Evolutionary conservation across 495 filamentous ascomycete genomes (phyloP), one percentile per base, ranked within the genome.

Genomic region (Astrothelium macrocarpum): DNA sequence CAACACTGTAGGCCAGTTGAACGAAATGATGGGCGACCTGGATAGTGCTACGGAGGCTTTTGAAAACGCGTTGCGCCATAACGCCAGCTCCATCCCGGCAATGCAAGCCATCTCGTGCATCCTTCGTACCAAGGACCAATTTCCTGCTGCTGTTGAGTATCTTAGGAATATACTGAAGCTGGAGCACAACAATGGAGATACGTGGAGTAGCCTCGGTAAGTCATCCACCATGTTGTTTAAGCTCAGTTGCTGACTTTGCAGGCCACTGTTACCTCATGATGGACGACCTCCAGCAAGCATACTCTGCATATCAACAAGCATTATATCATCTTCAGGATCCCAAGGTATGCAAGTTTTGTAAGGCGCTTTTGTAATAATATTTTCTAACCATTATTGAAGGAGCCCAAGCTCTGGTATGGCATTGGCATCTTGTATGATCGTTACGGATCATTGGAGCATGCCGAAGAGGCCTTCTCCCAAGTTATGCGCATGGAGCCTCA

Each of bases 181-280:
- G 42, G 95, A 99, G 65, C 79, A 75, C 1, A 87, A 81, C 63
- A 97, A 94, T 72, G 94, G 94, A 29, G 94, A 99, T 76, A 91
- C 93, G 25, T 97, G 94, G 94, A 91, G 95, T 16, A 96, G 91
- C 68, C 78, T 97, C 34, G 92, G 90, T 93, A 80, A 62, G 80
- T 73, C 64, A 18, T 23, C 26, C 5, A 1, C 46, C 59, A 23
- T 26, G 64, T 31, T 10, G 5, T 26, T 3, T 18, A 32, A 28
- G 53, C 5, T 0, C 32, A 25, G n/a, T 11, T 36, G 26, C 46
- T 60, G 20, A 64, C 34, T 53, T 18, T 46, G 5, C 69, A 88
- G 90, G 93, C 2, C 95, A 97, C 75, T 97, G 94, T 74, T 95
- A 90, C 71, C 80, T 99, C 26, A 99, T 99, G 94, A 96, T 97